A percentile compares a stretch with the other conserved stretches of the same genome.
These are phyloP conservation scores for Penicillium maclennaniae DNA, from an alignment of 495 filamentous ascomycete species.

Conservation along the genomic window DNA sequence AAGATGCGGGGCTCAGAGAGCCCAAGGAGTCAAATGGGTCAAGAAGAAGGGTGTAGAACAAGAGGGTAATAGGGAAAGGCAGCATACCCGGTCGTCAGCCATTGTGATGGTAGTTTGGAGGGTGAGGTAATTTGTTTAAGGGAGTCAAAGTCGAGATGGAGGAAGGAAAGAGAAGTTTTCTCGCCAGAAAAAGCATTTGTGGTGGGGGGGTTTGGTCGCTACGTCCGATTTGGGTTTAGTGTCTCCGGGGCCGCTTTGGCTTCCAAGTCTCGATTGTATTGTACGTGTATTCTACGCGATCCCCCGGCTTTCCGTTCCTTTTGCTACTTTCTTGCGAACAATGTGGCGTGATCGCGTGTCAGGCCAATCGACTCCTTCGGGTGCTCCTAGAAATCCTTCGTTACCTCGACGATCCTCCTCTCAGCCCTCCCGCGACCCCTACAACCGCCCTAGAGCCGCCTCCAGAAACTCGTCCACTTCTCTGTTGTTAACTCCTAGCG, in stretches of 20 bases:
- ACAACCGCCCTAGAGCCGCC: slow-evolving; percentile 54
- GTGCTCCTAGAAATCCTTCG: slow-evolving; percentile 69
- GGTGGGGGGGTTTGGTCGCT: slow-evolving; percentile 41
- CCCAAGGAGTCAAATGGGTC: slow-evolving; percentile 15
- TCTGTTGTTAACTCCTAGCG: slow-evolving; percentile 57
- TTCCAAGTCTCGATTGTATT: not conserved
- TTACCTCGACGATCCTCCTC: slow-evolving; percentile 58
- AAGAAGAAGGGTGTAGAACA: not conserved
- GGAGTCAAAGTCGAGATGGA: slow-evolving; percentile 14
- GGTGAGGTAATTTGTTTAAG: slow-evolving; percentile 10
- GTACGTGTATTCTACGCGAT: not conserved
- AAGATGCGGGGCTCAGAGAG: slow-evolving; percentile 34
- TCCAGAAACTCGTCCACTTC: slow-evolving; percentile 67
- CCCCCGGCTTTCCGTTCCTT: not conserved
- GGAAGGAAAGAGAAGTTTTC: slow-evolving; percentile 27
- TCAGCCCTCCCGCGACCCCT: slow-evolving; percentile 33
- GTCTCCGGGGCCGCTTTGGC: slow-evolving; percentile 10
- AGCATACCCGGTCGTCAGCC: slow-evolving; percentile 40
- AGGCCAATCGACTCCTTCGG: slow-evolving; percentile 62
- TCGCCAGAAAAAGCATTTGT: slow-evolving; percentile 34
- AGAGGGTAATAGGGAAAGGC: not conserved
- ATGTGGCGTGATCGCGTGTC: slow-evolving; percentile 92
- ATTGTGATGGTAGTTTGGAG: slow-evolving; percentile 33
- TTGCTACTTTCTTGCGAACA: slow-evolving; percentile 4
- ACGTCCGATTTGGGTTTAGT: slow-evolving; percentile 31